Evolutionary conservation across 2,329 filamentous ascomycete species (phyloP).

Genomic region (Dactylellina haptotyla): DNA sequence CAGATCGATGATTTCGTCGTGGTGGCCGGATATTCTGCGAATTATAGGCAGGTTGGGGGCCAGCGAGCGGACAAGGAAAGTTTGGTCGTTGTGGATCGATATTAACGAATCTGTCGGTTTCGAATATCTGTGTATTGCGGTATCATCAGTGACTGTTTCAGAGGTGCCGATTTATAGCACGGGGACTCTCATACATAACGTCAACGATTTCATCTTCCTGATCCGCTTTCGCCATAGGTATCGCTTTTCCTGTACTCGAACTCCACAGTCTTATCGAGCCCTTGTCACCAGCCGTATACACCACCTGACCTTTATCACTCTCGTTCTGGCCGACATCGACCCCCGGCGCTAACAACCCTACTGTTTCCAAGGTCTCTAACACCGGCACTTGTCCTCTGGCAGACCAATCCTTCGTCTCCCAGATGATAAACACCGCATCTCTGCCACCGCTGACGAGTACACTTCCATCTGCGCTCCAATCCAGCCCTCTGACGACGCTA

Average conservation of each 20-base stretch:
- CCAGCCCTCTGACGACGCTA: slow-evolving; percentile 87
- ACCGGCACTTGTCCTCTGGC: slow-evolving; percentile 81
- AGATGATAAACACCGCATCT: slow-evolving; percentile 93
- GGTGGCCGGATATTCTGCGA: slow-evolving; percentile 89
- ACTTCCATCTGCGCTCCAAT: slow-evolving; percentile 65
- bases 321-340: slow-evolving; percentile 66
- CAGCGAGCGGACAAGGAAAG: slow-evolving; percentile 77
- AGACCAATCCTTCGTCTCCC: slow-evolving; percentile 89
- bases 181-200: slow-evolving; percentile 66
- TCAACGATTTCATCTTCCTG: slow-evolving; percentile 74
- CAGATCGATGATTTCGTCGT: slow-evolving; percentile 97
- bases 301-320: slow-evolving; percentile 50
- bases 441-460: slow-evolving; percentile 82
- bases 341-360: slow-evolving; percentile 79
- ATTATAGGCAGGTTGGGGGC: slow-evolving; percentile 71
- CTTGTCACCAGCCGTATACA: slow-evolving; percentile 83
- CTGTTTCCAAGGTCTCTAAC: slow-evolving; percentile 84
- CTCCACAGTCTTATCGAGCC: slow-evolving; percentile 87
- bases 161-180: neutral
- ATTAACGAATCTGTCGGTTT: slow-evolving; percentile 68
- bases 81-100: slow-evolving; percentile 88
- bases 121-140: slow-evolving; percentile 55
- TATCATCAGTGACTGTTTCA: neutral
- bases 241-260: slow-evolving; percentile 77
- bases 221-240: slow-evolving; percentile 73